These are phyloP conservation scores for Otatea glauca DNA, from an alignment of 176 grass and related monocot species.

Conservation along the genomic window DNA sequence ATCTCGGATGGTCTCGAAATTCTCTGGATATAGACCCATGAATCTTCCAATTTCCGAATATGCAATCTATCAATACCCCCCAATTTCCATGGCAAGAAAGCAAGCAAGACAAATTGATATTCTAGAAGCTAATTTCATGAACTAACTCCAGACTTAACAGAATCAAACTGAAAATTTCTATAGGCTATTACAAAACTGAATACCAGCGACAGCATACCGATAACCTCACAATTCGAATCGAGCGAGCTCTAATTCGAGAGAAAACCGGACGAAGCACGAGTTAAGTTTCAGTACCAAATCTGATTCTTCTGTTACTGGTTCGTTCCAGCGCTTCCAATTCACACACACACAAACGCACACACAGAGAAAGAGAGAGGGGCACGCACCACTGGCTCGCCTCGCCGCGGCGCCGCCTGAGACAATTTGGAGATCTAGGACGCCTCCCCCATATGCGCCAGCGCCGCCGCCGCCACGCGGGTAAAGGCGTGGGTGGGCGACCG, in stretches of 20 bases:
- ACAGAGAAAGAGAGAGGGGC: not conserved
- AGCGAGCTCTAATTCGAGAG: not conserved
- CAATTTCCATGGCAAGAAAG: not conserved
- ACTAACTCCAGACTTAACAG: not conserved
- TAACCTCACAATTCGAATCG: not conserved
- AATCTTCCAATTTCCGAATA: not conserved
- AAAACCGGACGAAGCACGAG: too few relatives aligned
- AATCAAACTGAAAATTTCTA: not conserved
- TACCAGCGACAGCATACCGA: not conserved
- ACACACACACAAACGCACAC: not conserved
- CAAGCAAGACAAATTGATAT: not conserved
- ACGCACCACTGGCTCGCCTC: not conserved
- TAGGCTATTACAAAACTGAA: not conserved
- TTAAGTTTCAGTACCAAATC: not conserved
- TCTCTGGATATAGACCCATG: not conserved
- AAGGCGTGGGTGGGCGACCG: slow-evolving; percentile 39
- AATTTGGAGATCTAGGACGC: slow-evolving; percentile 31
- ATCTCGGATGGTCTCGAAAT: not conserved
- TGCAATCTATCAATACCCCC: not conserved
- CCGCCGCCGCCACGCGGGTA: not conserved
- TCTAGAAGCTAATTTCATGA: not conserved
- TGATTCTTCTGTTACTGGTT: not conserved
- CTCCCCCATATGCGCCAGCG: not conserved
- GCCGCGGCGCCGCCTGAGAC: not conserved
- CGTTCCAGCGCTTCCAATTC: not conserved